These are phyloP conservation scores for Lycium ferocissimum DNA, from an alignment of 257 asterid genomes.

Conservation along the genomic window DNA sequence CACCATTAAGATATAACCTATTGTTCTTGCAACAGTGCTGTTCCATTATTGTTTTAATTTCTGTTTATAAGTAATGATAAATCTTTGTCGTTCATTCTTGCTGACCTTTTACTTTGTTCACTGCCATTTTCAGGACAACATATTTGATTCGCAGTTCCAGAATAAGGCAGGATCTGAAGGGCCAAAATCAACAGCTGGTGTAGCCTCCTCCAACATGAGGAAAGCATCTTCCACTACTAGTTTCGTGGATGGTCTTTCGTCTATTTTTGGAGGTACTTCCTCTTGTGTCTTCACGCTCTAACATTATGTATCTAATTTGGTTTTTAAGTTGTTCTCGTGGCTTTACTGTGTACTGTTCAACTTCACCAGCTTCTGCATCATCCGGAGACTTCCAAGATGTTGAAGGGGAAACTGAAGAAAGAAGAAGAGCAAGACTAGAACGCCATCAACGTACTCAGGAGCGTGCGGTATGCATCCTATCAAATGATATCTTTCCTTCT, in stretches of 20 bases:
- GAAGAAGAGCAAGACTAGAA: slow-evolving; percentile 92
- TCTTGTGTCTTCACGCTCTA: slow-evolving; percentile 6
- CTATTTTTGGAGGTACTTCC: slow-evolving; percentile 80
- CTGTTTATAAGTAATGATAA: neutral
- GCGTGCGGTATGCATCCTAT: slow-evolving; percentile 70
- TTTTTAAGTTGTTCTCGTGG: slow-evolving; percentile 27
- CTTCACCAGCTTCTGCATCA: slow-evolving; percentile 67
- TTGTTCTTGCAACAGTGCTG: neutral
- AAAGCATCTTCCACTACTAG: slow-evolving; percentile 79
- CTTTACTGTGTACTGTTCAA: slow-evolving; percentile 38
- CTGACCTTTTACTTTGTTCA: slow-evolving; percentile 26
- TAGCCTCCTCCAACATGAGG: slow-evolving; percentile 70
- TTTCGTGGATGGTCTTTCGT: slow-evolving; percentile 91
- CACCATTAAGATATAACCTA: slow-evolving; percentile 18
- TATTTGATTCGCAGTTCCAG: slow-evolving; percentile 70
- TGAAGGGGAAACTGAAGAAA: slow-evolving; percentile 96
- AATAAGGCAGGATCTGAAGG: slow-evolving; percentile 69
- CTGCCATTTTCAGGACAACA: slow-evolving; percentile 63
- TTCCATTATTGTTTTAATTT: neutral
- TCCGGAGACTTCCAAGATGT: slow-evolving; percentile 87
- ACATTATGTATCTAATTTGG: slow-evolving; percentile 22
- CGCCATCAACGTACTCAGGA: slow-evolving; percentile 96
- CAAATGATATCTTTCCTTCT: slow-evolving; percentile 21
- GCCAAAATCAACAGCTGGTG: slow-evolving; percentile 68
- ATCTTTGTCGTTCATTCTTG: neutral